These are phyloP conservation scores for Trichosporon coremiiforme DNA, from an alignment of 1,284 basidiomycete species.

Conservation along the genomic window DNA sequence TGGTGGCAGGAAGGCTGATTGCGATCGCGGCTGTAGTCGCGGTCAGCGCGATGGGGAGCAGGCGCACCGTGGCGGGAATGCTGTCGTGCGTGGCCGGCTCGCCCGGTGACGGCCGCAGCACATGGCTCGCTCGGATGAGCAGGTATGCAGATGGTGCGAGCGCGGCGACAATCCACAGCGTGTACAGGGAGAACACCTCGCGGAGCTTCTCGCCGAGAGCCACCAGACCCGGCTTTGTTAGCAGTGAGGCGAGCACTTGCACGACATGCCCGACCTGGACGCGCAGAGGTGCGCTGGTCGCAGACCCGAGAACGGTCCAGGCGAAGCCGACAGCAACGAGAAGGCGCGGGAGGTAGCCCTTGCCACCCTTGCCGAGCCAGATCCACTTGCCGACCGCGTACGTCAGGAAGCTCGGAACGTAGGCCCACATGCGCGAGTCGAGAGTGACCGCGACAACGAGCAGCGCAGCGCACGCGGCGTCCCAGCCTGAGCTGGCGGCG, in stretches of 20 bases:
- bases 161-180: conserved; percentile 18
- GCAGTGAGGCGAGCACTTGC: not conserved
- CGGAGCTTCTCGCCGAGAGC: not conserved
- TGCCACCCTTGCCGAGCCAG: conserved; percentile 27
- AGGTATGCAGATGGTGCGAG: conserved; percentile 26
- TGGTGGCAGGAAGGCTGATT: conserved; percentile 11
- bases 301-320: conserved; percentile 13
- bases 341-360: conserved; percentile 25
- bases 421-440: conserved; percentile 18
- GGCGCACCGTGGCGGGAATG: conserved; percentile 28
- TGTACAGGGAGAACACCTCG: not conserved
- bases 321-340: conserved; percentile 19
- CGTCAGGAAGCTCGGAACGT: conserved; percentile 26
- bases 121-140: conserved; percentile 25
- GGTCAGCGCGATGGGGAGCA: conserved; percentile 29
- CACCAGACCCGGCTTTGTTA: not conserved
- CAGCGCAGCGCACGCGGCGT: conserved; percentile 22
- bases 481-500: conserved; percentile 24
- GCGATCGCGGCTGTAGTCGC: conserved; percentile 25
- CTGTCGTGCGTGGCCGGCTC: conserved; percentile 16
- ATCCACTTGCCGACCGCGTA: conserved; percentile 32
- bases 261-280: conserved; percentile 14
- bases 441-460: conserved; percentile 22
- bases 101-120: conserved; percentile 23
- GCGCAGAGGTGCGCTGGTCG: conserved; percentile 24